phyloP scores from a whole-genome alignment of 2,329 filamentous ascomycete genomes.

The Neoscytalidium dimidiatum region DNA sequence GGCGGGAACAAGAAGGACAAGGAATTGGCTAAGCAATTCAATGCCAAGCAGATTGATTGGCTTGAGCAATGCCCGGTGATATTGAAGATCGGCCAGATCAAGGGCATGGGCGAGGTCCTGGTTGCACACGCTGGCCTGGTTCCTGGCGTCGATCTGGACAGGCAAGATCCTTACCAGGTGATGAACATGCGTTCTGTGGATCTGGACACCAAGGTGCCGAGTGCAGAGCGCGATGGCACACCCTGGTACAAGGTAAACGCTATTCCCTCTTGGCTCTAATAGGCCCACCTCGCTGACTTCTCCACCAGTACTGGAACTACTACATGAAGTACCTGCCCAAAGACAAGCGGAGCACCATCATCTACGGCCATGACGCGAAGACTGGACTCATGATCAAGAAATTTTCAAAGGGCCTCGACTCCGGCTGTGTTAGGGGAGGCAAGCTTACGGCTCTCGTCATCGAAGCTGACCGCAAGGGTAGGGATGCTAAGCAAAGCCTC shows the following conservation, averaged over 20 bases:
- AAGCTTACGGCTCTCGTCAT: conserved; percentile 77
- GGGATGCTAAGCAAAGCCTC: conserved; percentile 18
- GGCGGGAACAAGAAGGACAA: conserved; percentile 33
- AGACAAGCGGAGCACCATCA: conserved; percentile 61
- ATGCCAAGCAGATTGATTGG: conserved; percentile 65
- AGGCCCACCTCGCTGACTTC: neutral
- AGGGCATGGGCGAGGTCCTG: conserved; percentile 63
- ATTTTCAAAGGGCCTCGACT: conserved; percentile 84
- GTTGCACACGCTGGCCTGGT: conserved; percentile 87
- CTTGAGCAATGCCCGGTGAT: conserved; percentile 75
- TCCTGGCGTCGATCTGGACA: conserved; percentile 68
- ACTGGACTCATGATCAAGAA: conserved; percentile 65
- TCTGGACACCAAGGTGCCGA: conserved; percentile 61
- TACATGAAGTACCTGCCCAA: conserved; percentile 35
- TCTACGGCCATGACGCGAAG: conserved; percentile 87
- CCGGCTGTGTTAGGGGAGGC: conserved; percentile 75
- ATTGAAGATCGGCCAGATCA: conserved; percentile 66
- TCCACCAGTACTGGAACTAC: conserved; percentile 51
- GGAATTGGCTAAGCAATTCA: conserved; percentile 53
- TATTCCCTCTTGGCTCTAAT: neutral
- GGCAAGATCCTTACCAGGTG: conserved; percentile 75
- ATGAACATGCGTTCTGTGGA: conserved; percentile 92
- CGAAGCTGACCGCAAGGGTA: conserved; percentile 47
- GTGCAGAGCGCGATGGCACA: conserved; percentile 53
- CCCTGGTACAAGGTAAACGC: conserved; percentile 64